phyloP scores from a whole-genome alignment of 2,329 filamentous ascomycete species.

The Aureobasidium sp. region DNA sequence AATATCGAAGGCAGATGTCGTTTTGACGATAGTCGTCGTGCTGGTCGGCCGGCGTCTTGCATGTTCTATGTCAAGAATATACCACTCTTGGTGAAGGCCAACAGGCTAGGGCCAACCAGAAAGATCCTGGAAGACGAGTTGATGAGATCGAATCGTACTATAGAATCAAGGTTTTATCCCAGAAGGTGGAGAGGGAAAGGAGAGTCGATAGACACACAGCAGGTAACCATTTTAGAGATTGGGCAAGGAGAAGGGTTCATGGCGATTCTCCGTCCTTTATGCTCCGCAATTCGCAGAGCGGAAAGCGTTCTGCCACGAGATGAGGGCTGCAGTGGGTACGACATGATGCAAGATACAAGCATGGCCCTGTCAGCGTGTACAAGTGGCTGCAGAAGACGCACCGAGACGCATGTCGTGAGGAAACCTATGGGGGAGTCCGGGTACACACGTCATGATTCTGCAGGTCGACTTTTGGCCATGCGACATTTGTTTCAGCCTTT shows the following conservation, averaged over 20 bases:
- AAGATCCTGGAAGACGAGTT: neutral
- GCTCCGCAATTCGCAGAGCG: neutral
- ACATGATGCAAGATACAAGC: slow-evolving; percentile 12
- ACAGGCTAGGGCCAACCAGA: neutral
- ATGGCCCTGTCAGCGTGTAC: neutral
- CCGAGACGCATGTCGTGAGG: neutral
- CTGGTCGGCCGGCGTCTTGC: neutral
- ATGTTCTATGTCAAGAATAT: neutral
- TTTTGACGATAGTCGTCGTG: neutral
- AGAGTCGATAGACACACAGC: neutral
- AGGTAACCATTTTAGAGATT: neutral
- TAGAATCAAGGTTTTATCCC: neutral
- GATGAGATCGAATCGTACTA: neutral
- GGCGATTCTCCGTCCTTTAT: neutral
- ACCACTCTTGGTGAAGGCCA: neutral
- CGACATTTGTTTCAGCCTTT: neutral
- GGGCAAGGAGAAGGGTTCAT: neutral
- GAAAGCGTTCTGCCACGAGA: neutral
- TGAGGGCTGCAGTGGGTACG: neutral
- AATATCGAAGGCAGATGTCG: neutral
- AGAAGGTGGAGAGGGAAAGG: neutral
- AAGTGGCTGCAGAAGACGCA: slow-evolving; percentile 1
- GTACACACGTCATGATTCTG: slow-evolving; percentile 10
- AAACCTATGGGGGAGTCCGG: neutral
- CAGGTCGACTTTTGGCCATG: neutral